Conservation (phyloP, 495 filamentous ascomycete genomes). For the Neohortaea acidophila region DNA sequence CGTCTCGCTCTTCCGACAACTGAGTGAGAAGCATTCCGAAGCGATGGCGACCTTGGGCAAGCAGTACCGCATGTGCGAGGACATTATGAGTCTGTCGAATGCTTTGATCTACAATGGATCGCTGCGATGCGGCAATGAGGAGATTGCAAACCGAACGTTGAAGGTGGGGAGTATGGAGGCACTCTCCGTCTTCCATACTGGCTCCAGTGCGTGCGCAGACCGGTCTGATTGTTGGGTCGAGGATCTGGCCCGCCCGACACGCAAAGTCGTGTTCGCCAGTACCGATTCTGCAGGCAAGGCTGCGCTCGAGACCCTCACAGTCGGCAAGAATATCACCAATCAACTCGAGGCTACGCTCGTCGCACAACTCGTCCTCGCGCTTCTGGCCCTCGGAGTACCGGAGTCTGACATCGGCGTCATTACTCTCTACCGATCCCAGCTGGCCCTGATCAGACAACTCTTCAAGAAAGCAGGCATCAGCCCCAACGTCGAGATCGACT, state of each 20-base stretch:
- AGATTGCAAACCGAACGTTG: slow-evolving; percentile 52
- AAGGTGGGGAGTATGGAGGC: slow-evolving; percentile 41
- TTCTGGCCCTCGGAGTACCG: slow-evolving; percentile 59
- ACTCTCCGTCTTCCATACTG: slow-evolving; percentile 26
- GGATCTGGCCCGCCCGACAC: slow-evolving; percentile 50
- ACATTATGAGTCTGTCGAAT: slow-evolving; percentile 89
- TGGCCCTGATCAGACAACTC: slow-evolving; percentile 39
- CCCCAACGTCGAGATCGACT: slow-evolving; percentile 72
- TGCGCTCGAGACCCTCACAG: slow-evolving; percentile 44
- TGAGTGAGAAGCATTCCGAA: slow-evolving; percentile 72
- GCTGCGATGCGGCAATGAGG: slow-evolving; percentile 72
- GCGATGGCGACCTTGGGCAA: slow-evolving; percentile 84
- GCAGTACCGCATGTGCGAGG: slow-evolving; percentile 95
- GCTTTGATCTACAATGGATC: slow-evolving; percentile 79
- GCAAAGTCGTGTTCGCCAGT: slow-evolving; percentile 71
- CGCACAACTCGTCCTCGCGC: slow-evolving; percentile 59
- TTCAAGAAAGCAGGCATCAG: slow-evolving; percentile 18
- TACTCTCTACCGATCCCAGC: slow-evolving; percentile 92
- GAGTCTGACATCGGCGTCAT: slow-evolving; percentile 81
- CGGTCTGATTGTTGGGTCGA: slow-evolving; percentile 58
- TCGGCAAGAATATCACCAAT: slow-evolving; percentile 77
- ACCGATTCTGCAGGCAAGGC: slow-evolving; percentile 55
- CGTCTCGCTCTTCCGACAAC: slow-evolving; percentile 79
- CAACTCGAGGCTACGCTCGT: slow-evolving; percentile 59
- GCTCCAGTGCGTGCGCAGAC: slow-evolving; percentile 24